Evolutionary conservation across 2,329 filamentous ascomycete genomes (phyloP).

Genomic region (Penicillium verrucosum): DNA sequence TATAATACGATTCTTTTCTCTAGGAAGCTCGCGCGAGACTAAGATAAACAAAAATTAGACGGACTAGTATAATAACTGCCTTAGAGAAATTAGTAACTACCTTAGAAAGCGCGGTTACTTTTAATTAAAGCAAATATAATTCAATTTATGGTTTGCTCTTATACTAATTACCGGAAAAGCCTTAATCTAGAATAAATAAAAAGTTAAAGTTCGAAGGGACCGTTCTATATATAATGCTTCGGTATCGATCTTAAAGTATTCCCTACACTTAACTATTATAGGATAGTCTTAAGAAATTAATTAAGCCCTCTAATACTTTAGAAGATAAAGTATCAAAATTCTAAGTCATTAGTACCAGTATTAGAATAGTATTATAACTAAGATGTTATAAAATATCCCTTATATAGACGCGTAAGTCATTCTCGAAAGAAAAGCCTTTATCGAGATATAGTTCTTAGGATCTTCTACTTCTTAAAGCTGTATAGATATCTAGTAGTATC

Average conservation of each 20-base stretch:
- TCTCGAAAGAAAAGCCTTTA: background rate
- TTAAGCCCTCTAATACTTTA: background rate
- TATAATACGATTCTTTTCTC: too few species aligned
- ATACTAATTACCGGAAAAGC: too few species aligned
- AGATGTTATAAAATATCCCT: background rate
- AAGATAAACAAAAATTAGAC: too few species aligned
- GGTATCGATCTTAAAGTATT: background rate
- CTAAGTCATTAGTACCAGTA: background rate
- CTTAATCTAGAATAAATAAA: background rate
- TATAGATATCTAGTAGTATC: too few species aligned
- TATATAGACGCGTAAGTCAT: background rate
- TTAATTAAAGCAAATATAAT: background rate
- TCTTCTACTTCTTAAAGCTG: too few species aligned
- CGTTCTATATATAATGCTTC: background rate
- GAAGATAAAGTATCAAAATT: conserved; percentile 1
- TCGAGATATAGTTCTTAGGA: background rate
- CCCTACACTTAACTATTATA: background rate
- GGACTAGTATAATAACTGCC: background rate
- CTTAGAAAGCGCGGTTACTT: background rate
- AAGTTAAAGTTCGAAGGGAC: background rate
- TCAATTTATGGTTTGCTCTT: background rate
- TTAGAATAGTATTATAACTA: background rate
- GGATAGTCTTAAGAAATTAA: background rate
- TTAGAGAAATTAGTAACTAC: background rate
- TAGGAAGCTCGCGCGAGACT: too few species aligned